Conservation (phyloP, 768 basidiomycete genomes). For the Tricholoma saponaceum region DNA sequence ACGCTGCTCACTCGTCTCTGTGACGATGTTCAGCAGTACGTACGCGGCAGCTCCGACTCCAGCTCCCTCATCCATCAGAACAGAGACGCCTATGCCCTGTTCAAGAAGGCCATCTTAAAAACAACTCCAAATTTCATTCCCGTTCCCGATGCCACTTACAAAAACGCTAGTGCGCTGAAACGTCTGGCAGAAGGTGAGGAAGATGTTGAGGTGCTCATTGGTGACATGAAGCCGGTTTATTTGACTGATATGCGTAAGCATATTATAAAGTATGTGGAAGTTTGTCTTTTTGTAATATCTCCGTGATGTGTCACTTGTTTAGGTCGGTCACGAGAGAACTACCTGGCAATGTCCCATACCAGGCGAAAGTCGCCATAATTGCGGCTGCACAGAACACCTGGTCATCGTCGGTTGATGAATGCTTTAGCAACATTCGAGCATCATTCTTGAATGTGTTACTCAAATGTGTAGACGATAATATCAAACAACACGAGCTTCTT, state of each 20-base stretch:
- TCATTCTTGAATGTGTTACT: background rate
- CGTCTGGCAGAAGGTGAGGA: conserved; percentile 7
- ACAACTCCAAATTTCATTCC: conserved; percentile 36
- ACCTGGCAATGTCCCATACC: conserved; percentile 34
- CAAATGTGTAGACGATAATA: background rate
- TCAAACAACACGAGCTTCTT: background rate
- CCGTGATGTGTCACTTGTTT: background rate
- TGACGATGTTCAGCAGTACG: conserved; percentile 22
- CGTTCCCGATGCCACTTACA: background rate
- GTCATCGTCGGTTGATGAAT: conserved; percentile 17
- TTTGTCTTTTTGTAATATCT: background rate
- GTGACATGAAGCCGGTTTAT: conserved; percentile 14
- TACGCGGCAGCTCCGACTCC: conserved; percentile 22
- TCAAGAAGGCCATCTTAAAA: conserved; percentile 27
- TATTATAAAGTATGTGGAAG: conserved; percentile 23
- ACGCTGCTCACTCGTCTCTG: conserved; percentile 30
- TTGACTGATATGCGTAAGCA: conserved; percentile 29
- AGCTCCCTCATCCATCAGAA: conserved; percentile 28
- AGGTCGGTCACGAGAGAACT: conserved; percentile 36
- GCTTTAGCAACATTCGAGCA: conserved; percentile 20
- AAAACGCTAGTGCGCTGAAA: background rate
- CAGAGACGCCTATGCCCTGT: conserved; percentile 19
- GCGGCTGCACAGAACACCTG: conserved; percentile 26
- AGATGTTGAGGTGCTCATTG: too few relatives aligned
- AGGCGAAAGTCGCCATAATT: conserved; percentile 31